A percentile compares a stretch with the other conserved stretches of the same genome.
Conservation (phyloP, 2,329 filamentous ascomycete species). For the Hyphodiscus sp. region DNA sequence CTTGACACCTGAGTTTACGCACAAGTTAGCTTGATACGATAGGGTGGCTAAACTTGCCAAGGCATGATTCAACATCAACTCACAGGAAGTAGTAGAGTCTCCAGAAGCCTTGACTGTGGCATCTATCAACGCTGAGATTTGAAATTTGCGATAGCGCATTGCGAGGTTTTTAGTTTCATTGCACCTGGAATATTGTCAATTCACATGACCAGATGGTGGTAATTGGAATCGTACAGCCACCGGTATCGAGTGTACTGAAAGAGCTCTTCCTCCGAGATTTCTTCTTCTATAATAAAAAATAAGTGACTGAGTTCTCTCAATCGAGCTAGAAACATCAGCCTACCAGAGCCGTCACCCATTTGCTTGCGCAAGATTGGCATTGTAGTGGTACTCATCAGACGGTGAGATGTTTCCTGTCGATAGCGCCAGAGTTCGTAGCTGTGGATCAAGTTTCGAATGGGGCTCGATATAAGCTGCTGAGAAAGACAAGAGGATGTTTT, state of each 20-base stretch:
- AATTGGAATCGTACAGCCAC: conserved; percentile 19
- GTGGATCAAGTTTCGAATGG: conserved; percentile 6
- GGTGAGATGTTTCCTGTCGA: conserved; percentile 9
- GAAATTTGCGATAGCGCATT: conserved; percentile 26
- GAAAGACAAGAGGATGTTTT: conserved; percentile 6
- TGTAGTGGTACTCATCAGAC: conserved; percentile 9
- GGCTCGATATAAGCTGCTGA: conserved; percentile 6
- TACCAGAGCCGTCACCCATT: conserved; percentile 11
- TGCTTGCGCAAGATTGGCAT: conserved; percentile 13
- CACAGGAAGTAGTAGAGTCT: conserved; percentile 13
- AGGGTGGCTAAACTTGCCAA: too few relatives aligned
- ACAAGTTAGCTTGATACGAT: conserved; percentile 3
- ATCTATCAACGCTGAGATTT: conserved; percentile 21
- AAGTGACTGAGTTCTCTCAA: background rate
- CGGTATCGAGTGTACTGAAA: conserved; percentile 25
- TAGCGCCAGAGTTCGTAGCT: conserved; percentile 5
- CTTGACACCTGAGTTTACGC: conserved; percentile 12
- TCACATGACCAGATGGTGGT: background rate
- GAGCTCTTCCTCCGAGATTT: conserved; percentile 18
- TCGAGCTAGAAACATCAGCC: conserved; percentile 8
- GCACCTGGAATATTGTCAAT: conserved; percentile 17
- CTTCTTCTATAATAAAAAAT: conserved; percentile 1
- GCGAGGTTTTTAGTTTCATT: conserved; percentile 24
- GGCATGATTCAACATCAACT: too few relatives aligned
- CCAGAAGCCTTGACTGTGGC: conserved; percentile 10